Base-by-base conservation (phyloP, 306 rosid genomes). In the Amphicarpaea edgeworthii region DNA sequence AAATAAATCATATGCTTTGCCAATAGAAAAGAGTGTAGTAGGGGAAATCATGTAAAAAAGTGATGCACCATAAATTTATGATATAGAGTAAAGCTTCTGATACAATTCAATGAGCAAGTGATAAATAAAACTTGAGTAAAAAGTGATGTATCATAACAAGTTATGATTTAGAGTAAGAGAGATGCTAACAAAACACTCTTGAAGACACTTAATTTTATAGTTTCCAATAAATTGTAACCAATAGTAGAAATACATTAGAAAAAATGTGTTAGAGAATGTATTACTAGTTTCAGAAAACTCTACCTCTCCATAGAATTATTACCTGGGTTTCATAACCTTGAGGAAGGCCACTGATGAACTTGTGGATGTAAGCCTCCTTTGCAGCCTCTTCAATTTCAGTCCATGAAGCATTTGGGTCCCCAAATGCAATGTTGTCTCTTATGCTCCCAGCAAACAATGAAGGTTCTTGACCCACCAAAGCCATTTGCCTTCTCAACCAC, bases 321-420 rank as follows among this genome's bases (percentile, higher is more conserved):
- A 94, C 98, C 97, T 90, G 90, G 45, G 98, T 90, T 79, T 90
- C 98, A 70, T 88, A 91, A 66, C 96, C 98, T 71, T 91, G 87
- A 83, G 98, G 93, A 55, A 94, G 98, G 68, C 90, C 86, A 83
- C 96, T 79, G 15, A 94, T 87, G 84, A 94, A 94, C 45, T 87
- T 91, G 77, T 94, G 94, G 59, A 90, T 88, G 59, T 87, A 86
- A 70, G 97, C 96, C 46, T 91, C 89, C 69, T 86, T 87, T 68
- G 98, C 91, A 79, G 93, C 93, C 7, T 83, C 90, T 86, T 91
- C 97, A 71, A 94, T 88, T 85, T 91, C 98, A 77, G 86, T 73
- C 97, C 94, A 90, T 15, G 96, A 87, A 43, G 96, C 90, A 61
- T 64, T 62, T 50, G 68, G 88, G 70, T 86, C 77, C 24, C 97